Base-by-base conservation (phyloP, 2,329 filamentous ascomycete species). In the Neofusicoccum sp. region DNA sequence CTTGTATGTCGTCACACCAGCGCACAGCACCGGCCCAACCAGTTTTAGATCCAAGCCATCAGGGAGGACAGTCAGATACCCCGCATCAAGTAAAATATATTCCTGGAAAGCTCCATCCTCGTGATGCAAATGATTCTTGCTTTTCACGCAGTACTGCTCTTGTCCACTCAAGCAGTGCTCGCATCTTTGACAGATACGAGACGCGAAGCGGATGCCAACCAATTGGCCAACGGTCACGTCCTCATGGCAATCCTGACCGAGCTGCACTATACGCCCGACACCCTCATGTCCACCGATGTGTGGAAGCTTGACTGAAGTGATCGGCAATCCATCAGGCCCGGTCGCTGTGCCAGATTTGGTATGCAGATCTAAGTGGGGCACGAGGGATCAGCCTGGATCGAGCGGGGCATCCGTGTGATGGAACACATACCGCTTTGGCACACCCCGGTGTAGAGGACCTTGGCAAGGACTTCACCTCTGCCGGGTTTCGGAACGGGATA, bases 61-160 rank as follows among this genome's bases (percentile, higher is more conserved):
- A 11, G 79, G 78, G 54, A 81, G 67, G 12, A 79, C 64, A 0
- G 79, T 79, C 67, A 81, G 64, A 60, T 80, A 78, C 44, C 78
- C 76, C 37, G 77, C 77, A 68, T 80, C 78, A n/a, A 80, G 70
- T 4, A 73, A 74, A 61, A 80, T 77, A 64, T 78, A 80, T 69
- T 80, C 70, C 65, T 80, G 78, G 56, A 81, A 81, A 50, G 76
- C 77, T 0, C 79, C 79, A 64, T 80, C 79, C 59, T 80, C 78
- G 62, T 81, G 78, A 65, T 80, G 78, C 48, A 81, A 67, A 68
- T 81, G 79, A 47, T 80, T 80, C 7, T 77, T 80, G 37, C 75
- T 72, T 39, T 76, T 75, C 33, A 71, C 63, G 48, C 79, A 80
- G 64, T 79, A 74, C 69, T 78, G 77, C 62, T 78, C 79, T 43